Evolutionary conservation across 1,139 yeast species (phyloP).

Genomic region (Saccharomycopsis hybrid): DNA sequence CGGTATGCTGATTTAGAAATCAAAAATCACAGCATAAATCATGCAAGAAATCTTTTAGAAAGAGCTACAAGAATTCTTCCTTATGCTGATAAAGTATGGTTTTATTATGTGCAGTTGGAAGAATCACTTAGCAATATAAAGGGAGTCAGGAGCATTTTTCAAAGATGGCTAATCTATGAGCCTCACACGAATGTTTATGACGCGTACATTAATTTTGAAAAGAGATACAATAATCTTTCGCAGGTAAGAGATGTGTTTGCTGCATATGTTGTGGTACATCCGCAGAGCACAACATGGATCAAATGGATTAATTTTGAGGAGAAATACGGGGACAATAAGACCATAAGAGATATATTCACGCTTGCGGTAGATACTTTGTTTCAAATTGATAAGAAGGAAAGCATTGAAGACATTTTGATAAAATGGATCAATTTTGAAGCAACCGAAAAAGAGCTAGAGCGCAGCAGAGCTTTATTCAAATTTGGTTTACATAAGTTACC

Average conservation of each 20-base stretch:
- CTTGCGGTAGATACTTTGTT: conserved; percentile 53
- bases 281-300: conserved; percentile 56
- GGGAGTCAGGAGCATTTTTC: conserved; percentile 62
- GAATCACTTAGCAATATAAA: conserved; percentile 64
- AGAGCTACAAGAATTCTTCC: conserved; percentile 74
- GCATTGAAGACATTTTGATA: conserved; percentile 37
- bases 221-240: conserved; percentile 54
- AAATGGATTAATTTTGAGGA: conserved; percentile 57
- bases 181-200: conserved; percentile 60
- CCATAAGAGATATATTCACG: conserved; percentile 57
- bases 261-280: conserved; percentile 49
- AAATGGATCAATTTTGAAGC: conserved; percentile 76
- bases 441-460: conserved; percentile 51
- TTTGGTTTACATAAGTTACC: conserved; percentile 47
- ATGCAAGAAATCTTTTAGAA: conserved; percentile 80
- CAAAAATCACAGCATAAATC: conserved; percentile 66
- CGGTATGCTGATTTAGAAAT: conserved; percentile 77
- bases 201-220: conserved; percentile 67
- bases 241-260: conserved; percentile 54
- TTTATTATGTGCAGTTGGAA: conserved; percentile 71
- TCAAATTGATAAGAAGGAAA: conserved; percentile 29
- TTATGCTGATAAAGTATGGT: conserved; percentile 82
- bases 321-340: conserved; percentile 44
- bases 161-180: conserved; percentile 77
- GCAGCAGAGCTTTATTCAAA: conserved; percentile 59